These are phyloP conservation scores for Bryoerythrophyllum caledonicum DNA, from an alignment of 225 moss, liverwort and hornwort genomes.

Conservation along the genomic window DNA sequence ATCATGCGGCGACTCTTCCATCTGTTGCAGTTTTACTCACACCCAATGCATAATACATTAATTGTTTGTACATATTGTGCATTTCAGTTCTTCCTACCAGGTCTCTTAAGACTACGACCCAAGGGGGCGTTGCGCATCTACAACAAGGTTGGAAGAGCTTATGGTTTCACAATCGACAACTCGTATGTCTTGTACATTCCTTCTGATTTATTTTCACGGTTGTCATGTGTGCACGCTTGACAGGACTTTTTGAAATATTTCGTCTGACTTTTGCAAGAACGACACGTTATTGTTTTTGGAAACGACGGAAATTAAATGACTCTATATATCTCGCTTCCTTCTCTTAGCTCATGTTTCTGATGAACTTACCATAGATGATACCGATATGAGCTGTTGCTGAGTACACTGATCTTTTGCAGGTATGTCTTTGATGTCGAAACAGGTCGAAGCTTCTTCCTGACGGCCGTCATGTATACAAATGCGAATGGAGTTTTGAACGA, in stretches of 20 bases:
- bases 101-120: slow-evolving; percentile 70
- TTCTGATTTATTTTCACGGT: background rate
- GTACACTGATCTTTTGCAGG: slow-evolving; percentile 37
- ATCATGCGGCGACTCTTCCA: background rate
- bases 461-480: slow-evolving; percentile 78
- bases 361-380: background rate
- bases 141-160: slow-evolving; percentile 86
- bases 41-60: background rate
- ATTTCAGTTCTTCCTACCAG: slow-evolving; percentile 85
- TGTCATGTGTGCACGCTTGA: slow-evolving; percentile 12
- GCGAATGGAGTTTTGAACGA: slow-evolving; percentile 81
- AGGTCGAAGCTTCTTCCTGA: slow-evolving; percentile 70
- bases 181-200: slow-evolving; percentile 43
- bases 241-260: background rate
- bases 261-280: background rate
- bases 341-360: slow-evolving; percentile 9
- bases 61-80: slow-evolving; percentile 2
- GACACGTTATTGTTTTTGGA: background rate
- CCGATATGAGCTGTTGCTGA: slow-evolving; percentile 9
- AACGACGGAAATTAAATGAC: background rate
- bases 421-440: slow-evolving; percentile 81
- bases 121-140: slow-evolving; percentile 85
- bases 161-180: slow-evolving; percentile 85
- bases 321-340: background rate
- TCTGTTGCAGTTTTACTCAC: slow-evolving; percentile 14